These are phyloP conservation scores for Xylaria longipes DNA, from an alignment of 495 filamentous ascomycete genomes.

Conservation along the genomic window DNA sequence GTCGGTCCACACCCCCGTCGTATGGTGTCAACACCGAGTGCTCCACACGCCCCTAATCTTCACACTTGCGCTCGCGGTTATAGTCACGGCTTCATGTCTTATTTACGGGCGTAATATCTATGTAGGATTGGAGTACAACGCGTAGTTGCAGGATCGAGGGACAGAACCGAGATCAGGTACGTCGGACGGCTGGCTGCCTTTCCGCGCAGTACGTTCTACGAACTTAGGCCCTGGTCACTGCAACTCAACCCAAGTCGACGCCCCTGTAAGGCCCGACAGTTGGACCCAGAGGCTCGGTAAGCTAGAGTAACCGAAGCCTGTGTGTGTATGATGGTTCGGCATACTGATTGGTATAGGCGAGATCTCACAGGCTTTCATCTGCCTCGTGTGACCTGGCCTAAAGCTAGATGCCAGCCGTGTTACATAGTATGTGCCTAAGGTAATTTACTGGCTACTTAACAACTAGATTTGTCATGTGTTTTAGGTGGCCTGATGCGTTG, in stretches of 20 bases:
- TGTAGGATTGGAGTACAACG: conserved; percentile 39
- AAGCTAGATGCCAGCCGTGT: conserved; percentile 13
- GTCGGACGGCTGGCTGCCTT: conserved; percentile 42
- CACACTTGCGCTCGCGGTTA: conserved; percentile 31
- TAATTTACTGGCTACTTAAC: conserved; percentile 4
- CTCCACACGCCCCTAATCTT: conserved; percentile 14
- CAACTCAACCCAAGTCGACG: conserved; percentile 4
- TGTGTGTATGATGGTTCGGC: neutral
- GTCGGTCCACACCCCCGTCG: neutral
- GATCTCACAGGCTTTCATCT: conserved; percentile 7
- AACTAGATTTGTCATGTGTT: conserved; percentile 19
- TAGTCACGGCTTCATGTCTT: conserved; percentile 33
- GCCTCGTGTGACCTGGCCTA: conserved; percentile 15
- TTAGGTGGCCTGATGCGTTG: neutral
- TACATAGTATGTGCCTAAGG: conserved; percentile 10
- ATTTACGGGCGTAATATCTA: conserved; percentile 44
- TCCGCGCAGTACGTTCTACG: conserved; percentile 25
- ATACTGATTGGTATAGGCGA: conserved; percentile 21
- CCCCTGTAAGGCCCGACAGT: conserved; percentile 13
- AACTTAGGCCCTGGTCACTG: conserved; percentile 14
- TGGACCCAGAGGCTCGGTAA: conserved; percentile 27
- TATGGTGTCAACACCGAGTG: conserved; percentile 21
- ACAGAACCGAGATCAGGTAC: conserved; percentile 46
- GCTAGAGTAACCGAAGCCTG: conserved; percentile 23
- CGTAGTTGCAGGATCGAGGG: conserved; percentile 45